Base-by-base conservation (phyloP, 163 green algal genomes). In the Scenedesmus sp. region DNA sequence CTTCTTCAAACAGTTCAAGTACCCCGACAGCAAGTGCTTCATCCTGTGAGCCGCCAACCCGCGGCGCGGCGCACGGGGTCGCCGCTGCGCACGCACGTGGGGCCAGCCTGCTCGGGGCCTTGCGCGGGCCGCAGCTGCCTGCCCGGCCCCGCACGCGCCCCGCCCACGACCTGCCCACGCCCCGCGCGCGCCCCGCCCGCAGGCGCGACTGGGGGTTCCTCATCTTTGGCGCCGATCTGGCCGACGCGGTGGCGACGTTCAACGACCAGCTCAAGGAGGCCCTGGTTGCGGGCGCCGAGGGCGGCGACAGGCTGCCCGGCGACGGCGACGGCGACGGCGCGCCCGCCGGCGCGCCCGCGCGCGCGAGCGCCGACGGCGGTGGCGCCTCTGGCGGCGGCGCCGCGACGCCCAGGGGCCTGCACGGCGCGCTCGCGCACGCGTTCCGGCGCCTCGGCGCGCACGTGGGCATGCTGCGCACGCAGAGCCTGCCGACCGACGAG, bases 171-270 rank as follows among this genome's bases (percentile, higher is more conserved):
- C n/a, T n/a, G n/a, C n/a, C n/a, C n/a, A n/a, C n/a, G n/a, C n/a
- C n/a, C n/a, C n/a, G n/a, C n/a, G n/a, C n/a, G n/a, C n/a, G 15
- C 34, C 2, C 34, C 15, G 17, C 17, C 26, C 33, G 36, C 62
- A 81, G 73, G 60, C 60, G 50, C 10, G 74, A 81, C 50, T 81
- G 74, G 74, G 74, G 74, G 17, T 81, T 81, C 50, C 24, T 81
- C 9, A 74, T 81, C 50, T 75, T 67, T 39, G 74, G 63, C 13
- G 24, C 10, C 17, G 74, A 81, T 39, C 42, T 81, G 74, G 22
- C 15, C 11, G 74, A 65, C n/a, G 74, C 48, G 17, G 60, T 65
- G 3, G 51, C 62, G 14, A 53, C 31, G 29, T 81, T 75, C 39
- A 47, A 81, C 39, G 42, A 53, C 31, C 50, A 48, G n/a, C 53